A percentile compares a stretch with the other conserved stretches of the same genome.
Evolutionary conservation across 2,329 filamentous ascomycete genomes (phyloP).

Genomic region (Penicillium hesseltinei): DNA sequence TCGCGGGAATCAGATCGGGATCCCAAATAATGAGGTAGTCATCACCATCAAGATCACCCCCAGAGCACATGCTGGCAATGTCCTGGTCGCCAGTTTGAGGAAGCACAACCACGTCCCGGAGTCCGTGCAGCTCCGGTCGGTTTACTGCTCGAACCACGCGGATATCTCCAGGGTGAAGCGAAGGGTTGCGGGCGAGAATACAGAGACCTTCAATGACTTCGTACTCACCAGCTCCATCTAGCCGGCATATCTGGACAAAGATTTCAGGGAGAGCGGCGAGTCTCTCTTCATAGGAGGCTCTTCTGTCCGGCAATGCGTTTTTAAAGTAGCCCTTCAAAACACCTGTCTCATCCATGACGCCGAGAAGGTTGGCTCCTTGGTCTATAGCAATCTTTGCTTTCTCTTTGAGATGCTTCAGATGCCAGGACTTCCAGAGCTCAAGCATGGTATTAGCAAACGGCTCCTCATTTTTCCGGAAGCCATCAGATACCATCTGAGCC

Average conservation of each 20-base stretch:
- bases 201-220: conserved; percentile 73
- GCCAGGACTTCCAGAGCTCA: conserved; percentile 83
- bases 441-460: conserved; percentile 80
- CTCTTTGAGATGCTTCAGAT: conserved; percentile 84
- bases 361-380: conserved; percentile 81
- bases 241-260: conserved; percentile 75
- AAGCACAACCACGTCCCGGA: conserved; percentile 84
- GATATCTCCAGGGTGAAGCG: conserved; percentile 87
- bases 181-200: conserved; percentile 85
- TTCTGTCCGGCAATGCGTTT: conserved; percentile 38
- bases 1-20: conserved; percentile 62
- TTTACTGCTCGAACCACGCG: conserved; percentile 84
- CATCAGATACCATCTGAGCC: conserved; percentile 72
- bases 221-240: conserved; percentile 54
- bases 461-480: conserved; percentile 72
- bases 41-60: conserved; percentile 92
- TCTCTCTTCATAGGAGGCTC: conserved; percentile 42
- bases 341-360: conserved; percentile 81
- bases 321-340: conserved; percentile 69
- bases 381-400: conserved; percentile 83
- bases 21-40: conserved; percentile 97
- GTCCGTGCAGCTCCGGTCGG: conserved; percentile 66
- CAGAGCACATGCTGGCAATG: conserved; percentile 90
- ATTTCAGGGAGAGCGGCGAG: conserved; percentile 70
- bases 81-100: conserved; percentile 80